Base-by-base conservation (phyloP, 2,329 filamentous ascomycete species). In the Sporothrix globosa region DNA sequence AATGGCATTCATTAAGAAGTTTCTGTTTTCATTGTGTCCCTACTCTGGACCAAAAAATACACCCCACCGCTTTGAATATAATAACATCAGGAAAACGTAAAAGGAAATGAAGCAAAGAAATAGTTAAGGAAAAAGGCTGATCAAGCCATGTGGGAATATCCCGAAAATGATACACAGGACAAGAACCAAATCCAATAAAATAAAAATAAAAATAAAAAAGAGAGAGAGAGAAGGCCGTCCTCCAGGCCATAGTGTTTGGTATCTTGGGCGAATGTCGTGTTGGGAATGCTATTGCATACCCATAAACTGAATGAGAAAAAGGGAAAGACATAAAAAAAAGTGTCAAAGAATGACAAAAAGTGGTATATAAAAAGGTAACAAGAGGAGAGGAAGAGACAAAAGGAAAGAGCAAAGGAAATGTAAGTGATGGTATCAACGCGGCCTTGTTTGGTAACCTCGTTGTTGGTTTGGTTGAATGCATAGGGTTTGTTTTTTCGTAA, bases 251-350 rank as follows among this genome's bases (percentile, higher is more conserved):
- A 17, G n/a, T 61, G 39, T 21, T 44, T 44, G 39, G 58, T 27
- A 46, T 61, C 58, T 61, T 44, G 56, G 46, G 39, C 39, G 39
- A 46, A 46, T 44, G 58, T 61, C 39, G 34, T 34, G 50, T 41
- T 24, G 69, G 7, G 10, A 10, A 61, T 60, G 19, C 6, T 17
- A 54, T 44, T 34, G 46, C 53, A 30, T 58, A 17, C 24, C 14
- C 41, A 44, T 17, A 17, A 21, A 4, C 53, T 17, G 44, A 34
- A 17, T 21, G 56, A 17, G 44, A 54, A 58, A 58, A 69, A 39
- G 44, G 19, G 27, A 65, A 17, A 48, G 39, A 69, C 14, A 63
- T 13, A 34, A n/a, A 61, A 30, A 41, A 52, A 63, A 30, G 7
- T 19, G 13, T 13, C 11, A 41, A 68, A n/a, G 21, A 10, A 30